These are phyloP conservation scores for Zymoseptoria tritici DNA, from an alignment of 2,329 filamentous ascomycete genomes.

Conservation along the genomic window DNA sequence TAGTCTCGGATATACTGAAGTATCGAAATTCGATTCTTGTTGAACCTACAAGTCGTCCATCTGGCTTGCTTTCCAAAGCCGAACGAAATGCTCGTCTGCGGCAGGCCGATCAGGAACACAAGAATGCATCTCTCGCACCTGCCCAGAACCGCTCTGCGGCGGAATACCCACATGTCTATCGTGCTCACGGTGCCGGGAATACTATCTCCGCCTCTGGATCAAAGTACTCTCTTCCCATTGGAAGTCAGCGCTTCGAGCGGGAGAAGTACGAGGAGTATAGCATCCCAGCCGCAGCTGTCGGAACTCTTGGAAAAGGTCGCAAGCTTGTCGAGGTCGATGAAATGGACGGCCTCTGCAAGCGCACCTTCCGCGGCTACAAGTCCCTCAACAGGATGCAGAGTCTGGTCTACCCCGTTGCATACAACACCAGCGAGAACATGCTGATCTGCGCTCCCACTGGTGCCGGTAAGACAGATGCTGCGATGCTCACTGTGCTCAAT, in stretches of 20 bases:
- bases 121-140: constrained; percentile 62
- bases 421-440: constrained; percentile 97
- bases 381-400: constrained; percentile 96
- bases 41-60: constrained; percentile 33
- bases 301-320: constrained; percentile 62
- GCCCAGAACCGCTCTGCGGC: constrained; percentile 63
- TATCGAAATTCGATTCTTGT: constrained; percentile 61
- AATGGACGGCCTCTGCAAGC: constrained; percentile 79
- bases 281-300: constrained; percentile 76
- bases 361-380: constrained; percentile 93
- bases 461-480: constrained; percentile 92
- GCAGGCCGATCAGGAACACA: constrained; percentile 73
- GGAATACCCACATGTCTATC: constrained; percentile 91
- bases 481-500: constrained; percentile 92
- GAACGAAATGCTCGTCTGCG: constrained; percentile 74
- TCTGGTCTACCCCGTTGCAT: constrained; percentile 88
- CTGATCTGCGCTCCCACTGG: constrained; percentile 95
- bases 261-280: constrained; percentile 80
- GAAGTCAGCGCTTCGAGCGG: constrained; percentile 63
- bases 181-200: constrained; percentile 74
- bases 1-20: constrained; percentile 82
- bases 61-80: constrained; percentile 60
- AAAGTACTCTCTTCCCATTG: constrained; percentile 73
- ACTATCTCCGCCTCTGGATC: constrained; percentile 70
- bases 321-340: constrained; percentile 71